A percentile compares a stretch with the other conserved stretches of the same genome.
These are phyloP conservation scores for Pichia sp. DNA, from an alignment of 1,139 yeast genomes.

Conservation along the genomic window DNA sequence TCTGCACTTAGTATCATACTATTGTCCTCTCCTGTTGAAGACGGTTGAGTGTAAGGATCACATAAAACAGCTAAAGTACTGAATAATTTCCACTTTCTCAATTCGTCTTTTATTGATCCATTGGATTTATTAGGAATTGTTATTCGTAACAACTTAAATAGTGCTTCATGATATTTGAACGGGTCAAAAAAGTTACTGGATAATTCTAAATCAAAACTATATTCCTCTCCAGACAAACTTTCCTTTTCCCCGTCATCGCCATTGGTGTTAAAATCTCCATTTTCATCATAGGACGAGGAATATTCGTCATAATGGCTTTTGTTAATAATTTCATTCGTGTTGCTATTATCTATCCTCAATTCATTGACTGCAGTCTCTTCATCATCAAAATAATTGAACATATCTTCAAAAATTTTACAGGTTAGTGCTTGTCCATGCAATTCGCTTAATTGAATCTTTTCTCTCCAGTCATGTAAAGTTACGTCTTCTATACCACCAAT, in stretches of 20 bases:
- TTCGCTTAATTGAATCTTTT: too few species aligned
- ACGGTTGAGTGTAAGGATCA: slow-evolving; percentile 65
- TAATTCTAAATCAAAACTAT: slow-evolving; percentile 21
- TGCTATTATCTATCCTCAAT: not conserved
- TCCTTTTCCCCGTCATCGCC: not conserved
- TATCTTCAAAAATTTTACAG: too few species aligned
- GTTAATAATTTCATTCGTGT: not conserved
- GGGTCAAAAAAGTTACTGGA: slow-evolving; percentile 18
- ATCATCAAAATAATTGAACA: too few species aligned
- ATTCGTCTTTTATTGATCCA: slow-evolving; percentile 5
- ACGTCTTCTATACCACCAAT: too few species aligned
- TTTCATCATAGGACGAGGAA: too few species aligned
- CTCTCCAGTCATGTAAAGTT: too few species aligned
- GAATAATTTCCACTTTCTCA: slow-evolving; percentile 14
- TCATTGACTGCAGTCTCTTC: not conserved
- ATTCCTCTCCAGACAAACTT: slow-evolving; percentile 14
- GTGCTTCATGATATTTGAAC: slow-evolving; percentile 17
- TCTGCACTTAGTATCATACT: slow-evolving; percentile 42
- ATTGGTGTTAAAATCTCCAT: not conserved
- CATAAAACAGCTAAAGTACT: slow-evolving; percentile 36
- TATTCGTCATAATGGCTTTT: not conserved
- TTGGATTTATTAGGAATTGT: not conserved
- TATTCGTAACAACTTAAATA: slow-evolving; percentile 17
- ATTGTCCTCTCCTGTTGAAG: slow-evolving; percentile 41
- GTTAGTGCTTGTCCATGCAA: too few species aligned